These are phyloP conservation scores for Pythium utonaiense DNA, from an alignment of 352 stramenopile species.

Conservation along the genomic window DNA sequence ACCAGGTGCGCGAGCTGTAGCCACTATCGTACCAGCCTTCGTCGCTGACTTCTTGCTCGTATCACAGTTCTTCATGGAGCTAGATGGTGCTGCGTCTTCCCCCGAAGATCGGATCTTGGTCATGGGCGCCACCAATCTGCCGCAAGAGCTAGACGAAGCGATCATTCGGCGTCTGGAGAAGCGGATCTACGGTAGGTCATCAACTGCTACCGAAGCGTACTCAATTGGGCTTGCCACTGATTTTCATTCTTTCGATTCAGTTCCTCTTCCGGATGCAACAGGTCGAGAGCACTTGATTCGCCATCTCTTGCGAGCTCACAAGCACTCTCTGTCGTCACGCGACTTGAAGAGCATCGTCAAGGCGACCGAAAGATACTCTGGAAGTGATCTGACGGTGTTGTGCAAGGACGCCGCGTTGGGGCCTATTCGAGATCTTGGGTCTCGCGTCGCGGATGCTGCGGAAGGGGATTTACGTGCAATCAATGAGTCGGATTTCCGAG, in stretches of 20 bases:
- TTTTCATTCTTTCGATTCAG: conserved; percentile 22
- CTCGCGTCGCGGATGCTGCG: conserved; percentile 48
- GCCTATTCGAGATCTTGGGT: conserved; percentile 80
- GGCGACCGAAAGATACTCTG: conserved; percentile 80
- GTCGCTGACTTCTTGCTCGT: background rate
- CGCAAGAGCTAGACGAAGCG: conserved; percentile 83
- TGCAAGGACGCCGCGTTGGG: conserved; percentile 93
- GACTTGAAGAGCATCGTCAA: conserved; percentile 71
- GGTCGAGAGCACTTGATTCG: conserved; percentile 52
- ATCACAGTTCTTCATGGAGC: conserved; percentile 80
- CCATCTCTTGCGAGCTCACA: conserved; percentile 56
- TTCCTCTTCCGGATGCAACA: conserved; percentile 61
- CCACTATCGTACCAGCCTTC: background rate
- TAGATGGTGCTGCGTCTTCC: conserved; percentile 74
- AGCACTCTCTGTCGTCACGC: conserved; percentile 42
- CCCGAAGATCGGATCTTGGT: conserved; percentile 80
- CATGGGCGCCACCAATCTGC: conserved; percentile 86
- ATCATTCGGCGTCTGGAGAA: conserved; percentile 85
- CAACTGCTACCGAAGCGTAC: too few species aligned
- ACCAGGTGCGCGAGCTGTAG: conserved; percentile 46
- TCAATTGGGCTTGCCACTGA: too few species aligned
- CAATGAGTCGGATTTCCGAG: conserved; percentile 49
- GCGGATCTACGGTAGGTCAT: conserved; percentile 84
- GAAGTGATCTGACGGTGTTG: conserved; percentile 90
- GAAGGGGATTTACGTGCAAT: conserved; percentile 66